phyloP scores from a whole-genome alignment of 2,329 filamentous ascomycete genomes.

The Fusarium phyllophilum region DNA sequence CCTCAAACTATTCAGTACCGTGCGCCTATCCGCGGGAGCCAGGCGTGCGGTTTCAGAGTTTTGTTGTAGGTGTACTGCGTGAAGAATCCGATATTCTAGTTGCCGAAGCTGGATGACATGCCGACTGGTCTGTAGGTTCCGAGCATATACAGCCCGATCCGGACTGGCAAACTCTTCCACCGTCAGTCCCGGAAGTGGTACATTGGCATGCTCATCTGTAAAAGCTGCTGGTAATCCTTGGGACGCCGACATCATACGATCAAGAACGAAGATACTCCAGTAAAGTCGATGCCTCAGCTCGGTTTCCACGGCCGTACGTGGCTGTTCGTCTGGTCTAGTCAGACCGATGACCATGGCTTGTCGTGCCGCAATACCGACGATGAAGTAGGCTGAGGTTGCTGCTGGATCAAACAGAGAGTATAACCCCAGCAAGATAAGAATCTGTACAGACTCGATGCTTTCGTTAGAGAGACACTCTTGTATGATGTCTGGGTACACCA shows the following conservation, averaged over 20 bases:
- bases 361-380: slow-evolving; percentile 53
- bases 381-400: slow-evolving; percentile 53
- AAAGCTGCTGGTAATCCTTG: slow-evolving; percentile 54
- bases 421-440: slow-evolving; percentile 54
- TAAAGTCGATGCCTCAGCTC: slow-evolving; percentile 53
- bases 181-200: slow-evolving; percentile 56
- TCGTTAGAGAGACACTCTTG: slow-evolving; percentile 52
- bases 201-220: slow-evolving; percentile 51
- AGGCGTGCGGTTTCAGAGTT: slow-evolving; percentile 45
- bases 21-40: slow-evolving; percentile 46
- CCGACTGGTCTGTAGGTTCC: slow-evolving; percentile 56
- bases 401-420: slow-evolving; percentile 57
- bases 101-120: slow-evolving; percentile 58
- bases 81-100: slow-evolving; percentile 55
- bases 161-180: slow-evolving; percentile 57
- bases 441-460: slow-evolving; percentile 52
- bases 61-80: slow-evolving; percentile 49
- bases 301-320: slow-evolving; percentile 40
- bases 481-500: slow-evolving; percentile 54
- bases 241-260: slow-evolving; percentile 57
- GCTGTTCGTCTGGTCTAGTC: slow-evolving; percentile 46
- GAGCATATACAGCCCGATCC: slow-evolving; percentile 51
- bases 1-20: slow-evolving; percentile 49
- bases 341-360: slow-evolving; percentile 54
- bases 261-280: slow-evolving; percentile 58